These are phyloP conservation scores for Tothia fuscella DNA, from an alignment of 2,329 filamentous ascomycete species.

Conservation along the genomic window DNA sequence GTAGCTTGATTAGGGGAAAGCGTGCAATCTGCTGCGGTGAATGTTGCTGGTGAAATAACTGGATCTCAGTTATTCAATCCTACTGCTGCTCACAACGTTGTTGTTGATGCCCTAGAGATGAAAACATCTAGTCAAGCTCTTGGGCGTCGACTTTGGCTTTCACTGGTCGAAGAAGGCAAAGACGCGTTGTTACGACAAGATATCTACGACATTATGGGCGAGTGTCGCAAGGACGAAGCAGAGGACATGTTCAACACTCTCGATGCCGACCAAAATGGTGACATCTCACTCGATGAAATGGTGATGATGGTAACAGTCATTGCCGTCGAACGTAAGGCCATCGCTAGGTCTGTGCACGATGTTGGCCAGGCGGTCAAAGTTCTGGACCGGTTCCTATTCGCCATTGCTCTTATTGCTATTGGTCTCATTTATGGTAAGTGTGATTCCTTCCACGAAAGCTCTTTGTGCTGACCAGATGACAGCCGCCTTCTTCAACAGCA, in stretches of 20 bases:
- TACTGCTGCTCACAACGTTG: constrained; percentile 35
- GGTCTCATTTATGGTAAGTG: constrained; percentile 20
- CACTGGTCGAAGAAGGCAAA: constrained; percentile 19
- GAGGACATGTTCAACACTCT: constrained; percentile 21
- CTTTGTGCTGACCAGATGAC: constrained; percentile 1
- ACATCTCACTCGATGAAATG: constrained; percentile 25
- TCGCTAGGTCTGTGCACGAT: constrained; percentile 21
- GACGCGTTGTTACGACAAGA: constrained; percentile 16
- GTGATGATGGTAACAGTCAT: constrained; percentile 18
- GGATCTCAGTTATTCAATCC: constrained; percentile 54
- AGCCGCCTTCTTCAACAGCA: constrained; percentile 21
- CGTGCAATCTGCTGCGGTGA: constrained; percentile 61
- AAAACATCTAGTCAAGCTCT: constrained; percentile 20
- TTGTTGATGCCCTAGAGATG: constrained; percentile 20
- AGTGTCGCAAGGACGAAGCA: constrained; percentile 15
- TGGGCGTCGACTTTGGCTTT: constrained; percentile 23
- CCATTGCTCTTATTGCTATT: constrained; percentile 19
- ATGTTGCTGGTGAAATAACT: constrained; percentile 74
- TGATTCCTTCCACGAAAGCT: not conserved
- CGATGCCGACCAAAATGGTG: constrained; percentile 23
- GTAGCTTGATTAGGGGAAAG: constrained; percentile 5
- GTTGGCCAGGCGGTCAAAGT: constrained; percentile 24
- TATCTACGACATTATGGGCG: constrained; percentile 17
- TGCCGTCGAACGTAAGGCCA: constrained; percentile 19
- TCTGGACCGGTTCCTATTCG: constrained; percentile 21